Evolutionary conservation across 1,284 basidiomycete genomes (phyloP).

Genomic region (Ustilago nuda): DNA sequence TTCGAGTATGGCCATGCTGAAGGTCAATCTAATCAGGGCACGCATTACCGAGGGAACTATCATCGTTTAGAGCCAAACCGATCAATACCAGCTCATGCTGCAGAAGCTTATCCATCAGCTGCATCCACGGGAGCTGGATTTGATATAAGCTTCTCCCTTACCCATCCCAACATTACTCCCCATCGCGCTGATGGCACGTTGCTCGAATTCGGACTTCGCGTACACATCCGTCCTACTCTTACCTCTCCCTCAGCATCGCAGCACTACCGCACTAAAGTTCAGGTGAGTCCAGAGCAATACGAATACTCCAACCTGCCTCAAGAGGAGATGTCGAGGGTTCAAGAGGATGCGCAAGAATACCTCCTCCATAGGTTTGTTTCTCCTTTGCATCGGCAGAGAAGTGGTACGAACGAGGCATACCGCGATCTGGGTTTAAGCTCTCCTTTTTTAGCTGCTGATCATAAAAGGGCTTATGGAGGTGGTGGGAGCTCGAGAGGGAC

Average conservation of each 20-base stretch:
- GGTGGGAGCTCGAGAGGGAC: not conserved
- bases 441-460: not conserved
- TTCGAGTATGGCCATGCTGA: not conserved
- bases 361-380: slow-evolving; percentile 10
- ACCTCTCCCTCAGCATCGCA: not conserved
- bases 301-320: slow-evolving; percentile 25
- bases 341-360: slow-evolving; percentile 33
- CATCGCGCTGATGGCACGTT: slow-evolving; percentile 11
- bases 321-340: slow-evolving; percentile 26
- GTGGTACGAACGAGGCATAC: not conserved
- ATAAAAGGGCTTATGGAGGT: not conserved
- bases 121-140: slow-evolving; percentile 12
- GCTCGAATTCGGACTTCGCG: slow-evolving; percentile 32
- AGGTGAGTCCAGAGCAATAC: slow-evolving; percentile 14
- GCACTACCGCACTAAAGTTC: not conserved
- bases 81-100: not conserved
- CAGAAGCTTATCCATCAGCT: not conserved
- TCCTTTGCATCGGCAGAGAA: not conserved
- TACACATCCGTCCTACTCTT: slow-evolving; percentile 22
- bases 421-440: not conserved
- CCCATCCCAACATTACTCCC: slow-evolving; percentile 19
- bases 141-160: slow-evolving; percentile 41
- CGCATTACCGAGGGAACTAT: too few relatives aligned
- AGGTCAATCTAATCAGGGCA: not conserved
- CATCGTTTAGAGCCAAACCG: too few relatives aligned